Conservation (phyloP, 83 land plant genomes). For the Thuja plicata region DNA sequence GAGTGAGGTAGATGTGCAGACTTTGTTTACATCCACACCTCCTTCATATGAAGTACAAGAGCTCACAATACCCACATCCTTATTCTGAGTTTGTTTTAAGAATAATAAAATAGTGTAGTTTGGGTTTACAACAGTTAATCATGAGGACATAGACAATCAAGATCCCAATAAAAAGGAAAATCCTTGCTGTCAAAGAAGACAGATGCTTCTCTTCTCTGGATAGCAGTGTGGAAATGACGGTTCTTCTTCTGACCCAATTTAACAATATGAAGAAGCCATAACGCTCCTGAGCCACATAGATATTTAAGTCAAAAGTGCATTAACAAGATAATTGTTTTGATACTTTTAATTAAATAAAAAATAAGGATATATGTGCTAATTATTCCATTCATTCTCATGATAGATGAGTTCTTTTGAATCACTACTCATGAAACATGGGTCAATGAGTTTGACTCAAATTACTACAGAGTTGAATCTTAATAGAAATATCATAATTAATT, state of each 20-base stretch:
- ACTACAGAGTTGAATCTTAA: too few species aligned
- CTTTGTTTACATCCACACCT: too few species aligned
- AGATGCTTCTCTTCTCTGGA: constrained; percentile 12
- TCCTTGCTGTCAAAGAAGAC: constrained; percentile 8
- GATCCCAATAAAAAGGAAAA: not conserved
- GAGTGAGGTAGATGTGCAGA: not conserved
- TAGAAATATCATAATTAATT: too few species aligned
- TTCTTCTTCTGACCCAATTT: not conserved
- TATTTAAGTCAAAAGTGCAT: too few species aligned
- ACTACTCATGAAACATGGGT: too few species aligned
- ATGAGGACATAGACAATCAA: not conserved
- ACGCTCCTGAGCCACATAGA: not conserved
- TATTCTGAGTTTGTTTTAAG: not conserved
- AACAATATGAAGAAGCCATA: not conserved
- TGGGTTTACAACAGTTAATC: not conserved
- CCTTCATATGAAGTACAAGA: constrained; percentile 11
- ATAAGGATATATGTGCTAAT: too few species aligned
- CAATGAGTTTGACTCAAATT: too few species aligned
- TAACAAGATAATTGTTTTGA: too few species aligned
- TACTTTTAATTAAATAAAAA: too few species aligned
- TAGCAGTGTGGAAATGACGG: not conserved
- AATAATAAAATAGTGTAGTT: not conserved
- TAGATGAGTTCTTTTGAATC: too few species aligned
- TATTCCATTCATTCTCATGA: too few species aligned
- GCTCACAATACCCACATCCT: not conserved